Evolutionary conservation across 108 stramenopile genomes (phyloP), one percentile per base, ranked within the genome.

Genomic region (Cyclotella choctawhatcheeana): DNA sequence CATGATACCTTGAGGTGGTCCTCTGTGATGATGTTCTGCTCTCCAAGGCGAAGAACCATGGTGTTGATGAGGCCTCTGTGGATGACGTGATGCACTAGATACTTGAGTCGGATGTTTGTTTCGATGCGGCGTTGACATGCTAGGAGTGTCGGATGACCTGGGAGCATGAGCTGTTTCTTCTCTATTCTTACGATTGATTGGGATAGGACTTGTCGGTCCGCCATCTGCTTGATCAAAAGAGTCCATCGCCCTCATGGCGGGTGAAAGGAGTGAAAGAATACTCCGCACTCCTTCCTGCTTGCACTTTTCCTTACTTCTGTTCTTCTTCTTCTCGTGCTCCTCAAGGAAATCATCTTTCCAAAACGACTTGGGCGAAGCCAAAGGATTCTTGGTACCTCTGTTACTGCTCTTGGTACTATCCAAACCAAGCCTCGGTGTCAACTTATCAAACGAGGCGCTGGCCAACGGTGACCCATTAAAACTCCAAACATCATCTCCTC

Each of bases 151-250:
- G 0, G 35, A 48, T 29, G 55, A 17, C 43, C 58, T 45, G 54
- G 55, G 24, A 30, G 40, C 54, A n/a, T n/a, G n/a, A n/a, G n/a
- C n/a, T n/a, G n/a, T n/a, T 29, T 44, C 54, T 26, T 55, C 50
- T 62, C 68, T 44, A 24, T 20, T 2, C 34, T 60, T 58, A 17
- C 56, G 17, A 27, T 77, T 47, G 22, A 87, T 64, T 6, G 92
- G 92, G 7, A 93, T 64, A 3, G 92, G 92, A 13, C 88, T 88
- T 16, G 88, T 81, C 17, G 89, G 78, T 56, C 82, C 83, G 58
- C 86, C 84, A 20, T 75, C 77, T 51, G 68, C 77, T 50, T 64
- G 70, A 26, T 86, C 84, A 12, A 73, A 16, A 16, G 70, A 40
- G 20, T 73, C 65, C 67, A 68, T 71, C 33, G 72, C 78, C 14